These are phyloP conservation scores for Aspergillus funiculosus DNA, from an alignment of 495 filamentous ascomycete species.

Conservation along the genomic window DNA sequence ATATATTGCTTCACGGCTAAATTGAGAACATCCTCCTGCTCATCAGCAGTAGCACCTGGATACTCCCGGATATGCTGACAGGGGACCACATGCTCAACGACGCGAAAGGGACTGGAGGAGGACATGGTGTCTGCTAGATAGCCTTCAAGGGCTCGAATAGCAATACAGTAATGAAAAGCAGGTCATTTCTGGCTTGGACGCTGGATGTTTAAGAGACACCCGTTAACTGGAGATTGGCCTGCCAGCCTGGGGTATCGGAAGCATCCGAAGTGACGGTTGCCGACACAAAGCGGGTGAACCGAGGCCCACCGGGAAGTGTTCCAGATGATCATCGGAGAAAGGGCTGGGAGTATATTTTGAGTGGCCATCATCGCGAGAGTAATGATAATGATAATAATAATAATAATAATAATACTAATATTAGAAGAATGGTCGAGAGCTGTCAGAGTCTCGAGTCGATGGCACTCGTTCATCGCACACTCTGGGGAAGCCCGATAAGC, in stretches of 20 bases:
- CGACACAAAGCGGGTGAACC: slow-evolving; percentile 13
- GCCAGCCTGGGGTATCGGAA: slow-evolving; percentile 14
- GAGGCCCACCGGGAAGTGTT: slow-evolving; percentile 1
- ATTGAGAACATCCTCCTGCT: slow-evolving; percentile 56
- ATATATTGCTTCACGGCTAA: slow-evolving; percentile 81
- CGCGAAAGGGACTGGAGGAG: slow-evolving; percentile 38
- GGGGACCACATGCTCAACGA: slow-evolving; percentile 58
- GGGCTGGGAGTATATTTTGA: neutral
- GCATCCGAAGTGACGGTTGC: slow-evolving; percentile 11
- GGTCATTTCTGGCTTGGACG: neutral
- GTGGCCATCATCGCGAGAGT: slow-evolving; percentile 4
- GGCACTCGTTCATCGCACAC: too few relatives aligned
- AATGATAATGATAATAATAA: neutral
- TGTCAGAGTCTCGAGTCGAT: too few relatives aligned
- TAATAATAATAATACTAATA: too few relatives aligned
- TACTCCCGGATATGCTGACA: slow-evolving; percentile 71
- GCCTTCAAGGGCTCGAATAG: neutral
- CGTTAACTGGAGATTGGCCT: slow-evolving; percentile 3
- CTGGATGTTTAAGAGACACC: slow-evolving; percentile 1
- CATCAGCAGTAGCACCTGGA: slow-evolving; percentile 53
- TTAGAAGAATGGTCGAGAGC: too few relatives aligned
- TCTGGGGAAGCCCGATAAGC: neutral
- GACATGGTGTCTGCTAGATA: slow-evolving; percentile 18
- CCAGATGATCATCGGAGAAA: neutral
- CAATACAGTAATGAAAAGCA: neutral